Percentiles rank a stretch among this genome's conserved stretches.
These are phyloP conservation scores for Rhodotorula sp. DNA, from an alignment of 1,284 basidiomycete species.

Conservation along the genomic window DNA sequence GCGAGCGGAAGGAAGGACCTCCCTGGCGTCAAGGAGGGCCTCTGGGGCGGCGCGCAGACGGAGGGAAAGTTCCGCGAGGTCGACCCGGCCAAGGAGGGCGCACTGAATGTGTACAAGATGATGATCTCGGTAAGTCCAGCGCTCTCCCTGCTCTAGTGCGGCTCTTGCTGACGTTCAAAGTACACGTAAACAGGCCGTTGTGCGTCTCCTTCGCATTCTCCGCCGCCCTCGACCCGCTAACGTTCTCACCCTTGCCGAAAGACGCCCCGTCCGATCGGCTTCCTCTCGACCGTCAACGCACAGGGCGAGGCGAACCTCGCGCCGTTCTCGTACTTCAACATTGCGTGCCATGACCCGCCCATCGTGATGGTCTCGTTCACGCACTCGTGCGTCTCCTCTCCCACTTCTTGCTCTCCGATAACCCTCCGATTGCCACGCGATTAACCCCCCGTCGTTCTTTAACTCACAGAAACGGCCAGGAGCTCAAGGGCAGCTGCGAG, in stretches of 20 bases:
- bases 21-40: constrained; percentile 55
- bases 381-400: constrained; percentile 41
- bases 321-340: constrained; percentile 55
- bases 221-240: not conserved
- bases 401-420: too few relatives aligned
- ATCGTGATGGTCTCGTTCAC: constrained; percentile 65
- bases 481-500: constrained; percentile 65
- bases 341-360: constrained; percentile 56
- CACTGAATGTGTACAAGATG: constrained; percentile 56
- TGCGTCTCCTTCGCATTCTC: not conserved
- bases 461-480: constrained; percentile 20
- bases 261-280: constrained; percentile 69
- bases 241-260: constrained; percentile 14
- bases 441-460: too few relatives aligned
- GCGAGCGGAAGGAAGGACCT: constrained; percentile 41
- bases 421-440: too few relatives aligned
- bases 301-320: constrained; percentile 67
- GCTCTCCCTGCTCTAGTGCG: not conserved
- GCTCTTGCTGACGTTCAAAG: not conserved
- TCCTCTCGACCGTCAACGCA: constrained; percentile 65
- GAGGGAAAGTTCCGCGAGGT: constrained; percentile 61
- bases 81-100: constrained; percentile 55
- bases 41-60: constrained; percentile 56
- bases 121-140: constrained; percentile 55
- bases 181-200: constrained; percentile 12